Conservation (phyloP, 257 asterid species). For the Anisodus tanguticus region DNA sequence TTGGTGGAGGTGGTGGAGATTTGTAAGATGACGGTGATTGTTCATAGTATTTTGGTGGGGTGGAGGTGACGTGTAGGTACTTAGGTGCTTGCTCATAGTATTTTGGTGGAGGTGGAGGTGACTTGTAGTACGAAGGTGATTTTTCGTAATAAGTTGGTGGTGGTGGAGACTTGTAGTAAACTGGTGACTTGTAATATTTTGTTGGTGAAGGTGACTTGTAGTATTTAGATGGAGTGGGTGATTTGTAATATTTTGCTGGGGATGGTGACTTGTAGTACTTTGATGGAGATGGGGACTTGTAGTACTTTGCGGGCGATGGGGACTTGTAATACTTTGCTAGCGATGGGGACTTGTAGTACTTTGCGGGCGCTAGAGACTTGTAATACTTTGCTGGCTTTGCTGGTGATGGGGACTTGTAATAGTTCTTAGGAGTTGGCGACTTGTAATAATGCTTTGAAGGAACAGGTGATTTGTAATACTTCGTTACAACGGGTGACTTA, state of each 20-base stretch:
- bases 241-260: background rate
- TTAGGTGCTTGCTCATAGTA: background rate
- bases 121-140: background rate
- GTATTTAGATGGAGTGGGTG: background rate
- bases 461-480: background rate
- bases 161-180: no score
- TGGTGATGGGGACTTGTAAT: background rate
- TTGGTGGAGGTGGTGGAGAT: conserved; percentile 6
- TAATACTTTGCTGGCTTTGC: background rate
- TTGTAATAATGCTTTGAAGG: background rate
- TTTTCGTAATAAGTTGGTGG: no score
- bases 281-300: background rate
- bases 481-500: background rate
- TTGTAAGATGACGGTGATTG: background rate
- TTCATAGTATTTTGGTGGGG: background rate
- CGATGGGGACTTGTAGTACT: background rate
- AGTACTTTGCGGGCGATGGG: background rate
- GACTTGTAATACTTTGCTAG: background rate
- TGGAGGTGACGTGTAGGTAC: conserved; percentile 1
- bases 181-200: no score
- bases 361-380: background rate
- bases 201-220: no score
- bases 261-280: background rate
- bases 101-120: background rate
- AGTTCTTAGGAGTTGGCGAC: background rate